Percentiles rank a stretch among this genome's conserved stretches.
Evolutionary conservation across 2,329 filamentous ascomycete genomes (phyloP).

Genomic region (Apiospora marii): DNA sequence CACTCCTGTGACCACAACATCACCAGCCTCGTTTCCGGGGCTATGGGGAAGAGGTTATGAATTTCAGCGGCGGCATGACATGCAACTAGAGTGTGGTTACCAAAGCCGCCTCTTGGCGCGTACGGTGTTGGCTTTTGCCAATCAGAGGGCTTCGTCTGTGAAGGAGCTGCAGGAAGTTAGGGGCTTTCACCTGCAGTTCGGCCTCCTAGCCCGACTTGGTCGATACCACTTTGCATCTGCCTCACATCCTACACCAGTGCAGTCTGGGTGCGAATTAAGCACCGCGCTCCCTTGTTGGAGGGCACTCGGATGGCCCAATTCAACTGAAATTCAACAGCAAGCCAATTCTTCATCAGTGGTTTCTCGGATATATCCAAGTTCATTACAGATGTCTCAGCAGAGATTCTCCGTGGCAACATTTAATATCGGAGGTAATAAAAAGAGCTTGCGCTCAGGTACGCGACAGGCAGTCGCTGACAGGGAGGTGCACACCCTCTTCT

Average conservation of each 20-base stretch:
- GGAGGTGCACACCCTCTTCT: conserved; percentile 3
- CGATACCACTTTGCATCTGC: background rate
- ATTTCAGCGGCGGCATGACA: background rate
- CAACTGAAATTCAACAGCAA: background rate
- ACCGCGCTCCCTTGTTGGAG: background rate
- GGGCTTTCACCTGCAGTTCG: conserved; percentile 7
- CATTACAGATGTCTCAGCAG: conserved; percentile 1
- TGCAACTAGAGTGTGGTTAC: background rate
- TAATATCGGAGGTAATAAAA: background rate
- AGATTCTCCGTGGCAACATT: background rate
- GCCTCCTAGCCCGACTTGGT: conserved; percentile 1
- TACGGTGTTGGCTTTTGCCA: background rate
- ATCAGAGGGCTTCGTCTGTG: background rate
- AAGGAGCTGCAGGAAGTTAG: conserved; percentile 15
- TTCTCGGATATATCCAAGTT: background rate
- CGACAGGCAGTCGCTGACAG: background rate
- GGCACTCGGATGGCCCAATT: background rate
- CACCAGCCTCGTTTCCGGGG: background rate
- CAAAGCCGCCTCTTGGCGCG: conserved; percentile 8
- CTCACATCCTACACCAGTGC: background rate
- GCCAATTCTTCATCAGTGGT: background rate
- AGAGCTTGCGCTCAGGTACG: background rate
- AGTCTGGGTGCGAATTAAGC: background rate
- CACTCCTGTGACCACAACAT: background rate
- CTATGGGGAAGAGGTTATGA: background rate